Percentiles rank a stretch among this genome's conserved stretches.
These are phyloP conservation scores for Metarhizium rileyi DNA, from an alignment of 2,329 filamentous ascomycete species.

Conservation along the genomic window DNA sequence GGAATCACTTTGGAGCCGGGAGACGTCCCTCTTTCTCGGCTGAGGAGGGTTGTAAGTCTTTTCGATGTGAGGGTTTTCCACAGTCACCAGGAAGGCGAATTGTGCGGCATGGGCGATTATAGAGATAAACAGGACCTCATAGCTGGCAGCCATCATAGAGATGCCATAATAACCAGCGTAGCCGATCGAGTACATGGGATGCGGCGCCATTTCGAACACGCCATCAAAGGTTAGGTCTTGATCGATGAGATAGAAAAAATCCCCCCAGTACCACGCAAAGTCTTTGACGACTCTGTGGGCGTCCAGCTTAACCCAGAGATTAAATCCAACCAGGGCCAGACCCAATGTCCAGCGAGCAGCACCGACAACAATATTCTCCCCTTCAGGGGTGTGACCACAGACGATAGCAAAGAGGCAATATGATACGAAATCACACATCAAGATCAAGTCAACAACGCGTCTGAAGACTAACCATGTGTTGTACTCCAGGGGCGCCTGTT, in stretches of 20 bases:
- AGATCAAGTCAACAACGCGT: slow-evolving; percentile 86
- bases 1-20: slow-evolving; percentile 21
- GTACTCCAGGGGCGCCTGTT: slow-evolving; percentile 90
- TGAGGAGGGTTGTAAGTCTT: slow-evolving; percentile 91
- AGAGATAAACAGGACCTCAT: slow-evolving; percentile 94
- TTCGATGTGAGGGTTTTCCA: slow-evolving; percentile 97
- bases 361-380: slow-evolving; percentile 61
- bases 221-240: slow-evolving; percentile 97
- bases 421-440: slow-evolving; percentile 98
- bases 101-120: slow-evolving; percentile 90
- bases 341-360: slow-evolving; percentile 70
- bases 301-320: slow-evolving; percentile 97
- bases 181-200: slow-evolving; percentile 97
- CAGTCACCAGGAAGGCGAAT: slow-evolving; percentile 80
- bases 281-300: slow-evolving; percentile 97
- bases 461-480: slow-evolving; percentile 98
- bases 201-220: slow-evolving; percentile 97
- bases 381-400: slow-evolving; percentile 65
- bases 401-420: slow-evolving; percentile 94
- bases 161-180: slow-evolving; percentile 98
- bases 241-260: slow-evolving; percentile 98
- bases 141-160: slow-evolving; percentile 95
- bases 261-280: slow-evolving; percentile 99
- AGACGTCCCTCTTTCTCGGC: slow-evolving; percentile 49
- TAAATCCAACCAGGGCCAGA: slow-evolving; percentile 76